Evolutionary conservation across 768 basidiomycete species (phyloP).

Genomic region (Rhodosporidiobolus odoratus): DNA sequence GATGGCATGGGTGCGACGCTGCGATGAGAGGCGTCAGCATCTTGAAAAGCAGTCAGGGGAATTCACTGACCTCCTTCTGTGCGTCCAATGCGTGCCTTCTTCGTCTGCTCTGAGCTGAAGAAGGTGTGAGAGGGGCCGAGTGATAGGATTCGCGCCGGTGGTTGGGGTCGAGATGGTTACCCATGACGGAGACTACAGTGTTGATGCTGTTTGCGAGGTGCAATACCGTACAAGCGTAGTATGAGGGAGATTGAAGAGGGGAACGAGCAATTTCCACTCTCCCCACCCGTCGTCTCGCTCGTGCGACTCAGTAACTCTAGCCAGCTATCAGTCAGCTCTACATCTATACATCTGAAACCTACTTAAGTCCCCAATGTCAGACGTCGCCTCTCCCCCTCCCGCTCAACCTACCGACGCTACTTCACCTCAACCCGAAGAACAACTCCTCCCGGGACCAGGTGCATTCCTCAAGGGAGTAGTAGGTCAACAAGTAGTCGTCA

Average conservation of each 20-base stretch:
- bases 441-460: conserved; percentile 30
- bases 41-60: no score
- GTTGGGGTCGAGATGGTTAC: neutral
- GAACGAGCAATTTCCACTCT: neutral
- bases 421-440: conserved; percentile 15
- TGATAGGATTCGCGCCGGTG: conserved; percentile 13
- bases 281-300: neutral
- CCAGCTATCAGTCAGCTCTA: neutral
- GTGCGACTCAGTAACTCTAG: neutral
- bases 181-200: neutral
- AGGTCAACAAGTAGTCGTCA: conserved; percentile 88
- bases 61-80: conserved; percentile 3
- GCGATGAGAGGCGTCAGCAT: neutral
- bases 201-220: neutral
- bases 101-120: neutral
- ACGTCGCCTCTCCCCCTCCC: neutral
- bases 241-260: neutral
- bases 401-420: neutral
- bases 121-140: neutral
- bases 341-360: neutral
- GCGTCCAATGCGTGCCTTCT: conserved; percentile 21
- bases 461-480: conserved; percentile 63
- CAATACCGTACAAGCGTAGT: no score
- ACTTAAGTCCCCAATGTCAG: conserved; percentile 6
- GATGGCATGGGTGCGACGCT: conserved; percentile 26